Conservation (phyloP, 2,329 filamentous ascomycete species). For the Sporothrix pseudoabietina region DNA sequence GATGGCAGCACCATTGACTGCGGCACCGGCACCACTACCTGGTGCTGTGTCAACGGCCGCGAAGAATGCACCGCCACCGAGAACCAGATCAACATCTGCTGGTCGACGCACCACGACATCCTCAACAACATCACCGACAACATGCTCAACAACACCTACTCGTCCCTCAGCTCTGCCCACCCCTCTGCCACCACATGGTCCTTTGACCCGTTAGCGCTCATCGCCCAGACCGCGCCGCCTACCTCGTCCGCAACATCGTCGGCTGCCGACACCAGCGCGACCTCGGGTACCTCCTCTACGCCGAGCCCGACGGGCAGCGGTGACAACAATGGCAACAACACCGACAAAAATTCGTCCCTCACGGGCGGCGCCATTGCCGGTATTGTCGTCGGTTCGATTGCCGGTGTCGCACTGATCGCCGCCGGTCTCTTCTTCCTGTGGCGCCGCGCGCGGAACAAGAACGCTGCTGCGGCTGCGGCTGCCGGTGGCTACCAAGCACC, state of each 20-base stretch:
- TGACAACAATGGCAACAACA: neutral
- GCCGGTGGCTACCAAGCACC: conserved; percentile 1
- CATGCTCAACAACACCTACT: conserved; percentile 31
- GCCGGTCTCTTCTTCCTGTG: conserved; percentile 27
- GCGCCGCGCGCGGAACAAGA: conserved; percentile 23
- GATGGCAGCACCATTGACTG: conserved; percentile 34
- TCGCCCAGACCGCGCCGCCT: conserved; percentile 29
- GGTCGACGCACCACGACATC: conserved; percentile 32
- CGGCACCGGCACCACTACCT: conserved; percentile 28
- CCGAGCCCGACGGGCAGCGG: neutral
- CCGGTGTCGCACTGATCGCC: conserved; percentile 26
- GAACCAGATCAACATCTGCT: conserved; percentile 35
- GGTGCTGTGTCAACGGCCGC: conserved; percentile 33
- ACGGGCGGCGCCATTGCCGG: conserved; percentile 30
- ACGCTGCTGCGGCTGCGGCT: neutral
- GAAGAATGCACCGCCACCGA: conserved; percentile 31
- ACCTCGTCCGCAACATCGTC: conserved; percentile 11
- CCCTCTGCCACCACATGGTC: conserved; percentile 31
- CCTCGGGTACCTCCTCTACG: neutral
- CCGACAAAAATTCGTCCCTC: neutral
- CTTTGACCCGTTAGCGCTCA: conserved; percentile 30
- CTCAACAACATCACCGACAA: conserved; percentile 32
- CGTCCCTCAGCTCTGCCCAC: conserved; percentile 32
- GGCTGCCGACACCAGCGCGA: neutral
- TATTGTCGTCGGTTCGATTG: conserved; percentile 28